These are phyloP conservation scores for Craterostigma plantagineum DNA, from an alignment of 257 asterid genomes.

Conservation along the genomic window DNA sequence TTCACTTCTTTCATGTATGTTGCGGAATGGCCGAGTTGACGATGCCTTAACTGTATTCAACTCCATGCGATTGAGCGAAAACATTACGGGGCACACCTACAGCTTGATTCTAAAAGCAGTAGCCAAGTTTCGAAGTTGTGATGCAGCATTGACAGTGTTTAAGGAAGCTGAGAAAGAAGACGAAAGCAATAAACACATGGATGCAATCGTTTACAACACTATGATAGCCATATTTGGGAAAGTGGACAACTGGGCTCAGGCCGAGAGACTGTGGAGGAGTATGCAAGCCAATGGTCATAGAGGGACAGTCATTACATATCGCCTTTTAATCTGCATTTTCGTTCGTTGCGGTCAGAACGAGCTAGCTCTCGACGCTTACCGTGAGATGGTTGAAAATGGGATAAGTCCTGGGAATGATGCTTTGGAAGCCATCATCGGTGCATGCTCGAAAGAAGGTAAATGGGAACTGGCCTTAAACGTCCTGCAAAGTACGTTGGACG, in stretches of 20 bases:
- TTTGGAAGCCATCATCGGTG: constrained; percentile 83
- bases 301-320: constrained; percentile 62
- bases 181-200: constrained; percentile 27
- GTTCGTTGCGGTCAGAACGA: constrained; percentile 70
- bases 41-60: constrained; percentile 49
- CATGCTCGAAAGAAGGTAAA: constrained; percentile 72
- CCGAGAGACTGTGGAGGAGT: constrained; percentile 48
- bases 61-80: constrained; percentile 32
- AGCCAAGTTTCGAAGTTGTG: constrained; percentile 27
- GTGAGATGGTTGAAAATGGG: constrained; percentile 55
- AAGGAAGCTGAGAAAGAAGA: constrained; percentile 32
- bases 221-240: constrained; percentile 58
- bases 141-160: constrained; percentile 45
- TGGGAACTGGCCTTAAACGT: constrained; percentile 46
- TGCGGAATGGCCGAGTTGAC: constrained; percentile 44
- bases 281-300: constrained; percentile 23
- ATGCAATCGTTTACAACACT: constrained; percentile 60
- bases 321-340: constrained; percentile 52
- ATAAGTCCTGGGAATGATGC: constrained; percentile 37
- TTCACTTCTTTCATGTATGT: constrained; percentile 57
- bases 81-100: constrained; percentile 48
- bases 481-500: constrained; percentile 30
- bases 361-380: constrained; percentile 75
- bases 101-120: constrained; percentile 72
- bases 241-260: constrained; percentile 37